Evolutionary conservation across 768 basidiomycete species (phyloP).

Genomic region (Russula ochroleuca): DNA sequence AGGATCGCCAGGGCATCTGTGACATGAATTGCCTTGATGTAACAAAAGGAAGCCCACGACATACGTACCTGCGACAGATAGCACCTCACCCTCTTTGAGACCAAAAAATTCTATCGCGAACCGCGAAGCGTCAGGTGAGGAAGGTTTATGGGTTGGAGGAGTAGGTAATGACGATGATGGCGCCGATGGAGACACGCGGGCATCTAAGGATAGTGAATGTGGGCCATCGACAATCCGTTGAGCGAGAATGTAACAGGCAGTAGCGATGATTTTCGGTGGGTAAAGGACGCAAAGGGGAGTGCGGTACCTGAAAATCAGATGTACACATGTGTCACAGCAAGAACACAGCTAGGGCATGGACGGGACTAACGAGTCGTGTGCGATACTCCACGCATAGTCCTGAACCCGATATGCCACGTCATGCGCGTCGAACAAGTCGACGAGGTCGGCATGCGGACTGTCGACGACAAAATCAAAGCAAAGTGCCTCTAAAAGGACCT

Average conservation of each 20-base stretch:
- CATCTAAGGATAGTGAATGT: constrained; percentile 67
- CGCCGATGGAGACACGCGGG: constrained; percentile 64
- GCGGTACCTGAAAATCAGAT: constrained; percentile 51
- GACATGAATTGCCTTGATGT: neutral
- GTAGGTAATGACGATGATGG: constrained; percentile 76
- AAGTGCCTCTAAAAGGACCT: constrained; percentile 72
- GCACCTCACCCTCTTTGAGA: constrained; percentile 56
- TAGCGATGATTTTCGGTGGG: constrained; percentile 64
- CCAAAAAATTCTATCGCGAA: constrained; percentile 65
- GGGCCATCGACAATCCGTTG: constrained; percentile 70
- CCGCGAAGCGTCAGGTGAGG: constrained; percentile 64
- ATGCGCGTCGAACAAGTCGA: constrained; percentile 62
- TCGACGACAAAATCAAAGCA: constrained; percentile 82
- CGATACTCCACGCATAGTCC: constrained; percentile 81
- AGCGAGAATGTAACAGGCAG: constrained; percentile 73
- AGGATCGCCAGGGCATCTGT: constrained; percentile 25
- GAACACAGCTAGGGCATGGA: constrained; percentile 2
- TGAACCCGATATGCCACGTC: constrained; percentile 48
- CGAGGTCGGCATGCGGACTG: constrained; percentile 71
- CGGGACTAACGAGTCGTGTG: constrained; percentile 74
- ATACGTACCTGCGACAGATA: constrained; percentile 54
- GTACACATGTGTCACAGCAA: constrained; percentile 14
- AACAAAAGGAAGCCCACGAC: neutral
- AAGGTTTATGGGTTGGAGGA: constrained; percentile 71
- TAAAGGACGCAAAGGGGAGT: constrained; percentile 75